Base-by-base conservation (phyloP, 2,329 filamentous ascomycete genomes). In the Phialophora chinensis region DNA sequence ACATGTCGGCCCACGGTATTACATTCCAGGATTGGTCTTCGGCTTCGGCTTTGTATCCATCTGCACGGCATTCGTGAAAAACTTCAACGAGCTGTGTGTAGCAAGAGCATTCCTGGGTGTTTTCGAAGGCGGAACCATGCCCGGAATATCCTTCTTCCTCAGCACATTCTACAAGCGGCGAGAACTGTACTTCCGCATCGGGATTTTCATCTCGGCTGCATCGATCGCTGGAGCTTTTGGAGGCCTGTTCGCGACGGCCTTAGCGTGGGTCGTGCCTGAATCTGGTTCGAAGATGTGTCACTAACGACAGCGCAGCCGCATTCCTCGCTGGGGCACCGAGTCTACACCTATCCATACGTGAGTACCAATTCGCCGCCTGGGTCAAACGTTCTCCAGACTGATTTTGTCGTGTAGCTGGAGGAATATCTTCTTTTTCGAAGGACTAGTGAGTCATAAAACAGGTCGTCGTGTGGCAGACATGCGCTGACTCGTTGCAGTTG, bases 361-460 rank as follows among this genome's bases (percentile, higher is more conserved):
- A 66, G 64, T 63, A n/a, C 20, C 47, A 10, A 5, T 14, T 17
- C 29, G 27, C 3, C 25, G 17, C 27, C 29, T 5, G 49, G 17
- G 17, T 20, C 17, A 12, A 11, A n/a, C 3, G 5, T 8, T 29
- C 31, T 5, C 3, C 8, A 3, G 17, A 25, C 59, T 61, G 47
- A 61, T 49, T 27, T 1, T 10, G 20, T 20, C 6, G 8, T 12
- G 74, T 14, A 81, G 81, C 52, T 84, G 82, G 82, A 76, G 82
- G 53, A 83, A 82, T 81, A 67, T 82, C 90, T 71, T 86, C 83
- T 1, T 88, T 89, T 1, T 84, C n/a, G 83, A 85, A 68, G 83
- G 83, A 1, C 71, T 84, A 0, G 71, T 69, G 47, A 33, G 61
- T 42, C 25, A 1, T 2, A 27, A 27, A 1, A 11, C 8, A 33